Evolutionary conservation across 1,284 basidiomycete species (phyloP).

Genomic region (Austroboletus niveus): DNA sequence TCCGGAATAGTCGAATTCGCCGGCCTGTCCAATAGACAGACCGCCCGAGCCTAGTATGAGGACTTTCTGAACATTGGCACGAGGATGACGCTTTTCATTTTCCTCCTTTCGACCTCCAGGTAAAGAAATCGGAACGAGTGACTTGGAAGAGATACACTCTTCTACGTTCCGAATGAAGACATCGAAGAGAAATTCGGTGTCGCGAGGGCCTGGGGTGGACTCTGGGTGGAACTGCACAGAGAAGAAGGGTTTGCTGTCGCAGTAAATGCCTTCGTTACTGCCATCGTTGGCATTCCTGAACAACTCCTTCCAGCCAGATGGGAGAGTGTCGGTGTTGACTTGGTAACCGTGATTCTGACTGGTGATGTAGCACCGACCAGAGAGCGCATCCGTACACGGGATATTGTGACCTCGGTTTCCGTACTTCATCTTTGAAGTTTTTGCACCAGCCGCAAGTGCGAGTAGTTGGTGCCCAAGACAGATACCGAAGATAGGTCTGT

Average conservation of each 20-base stretch:
- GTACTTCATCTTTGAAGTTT: constrained; percentile 98
- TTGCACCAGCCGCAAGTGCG: constrained; percentile 91
- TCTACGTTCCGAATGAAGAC: constrained; percentile 91
- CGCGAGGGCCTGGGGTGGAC: constrained; percentile 95
- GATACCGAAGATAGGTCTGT: constrained; percentile 95
- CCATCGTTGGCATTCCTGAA: constrained; percentile 98
- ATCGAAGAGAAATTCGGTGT: constrained; percentile 99
- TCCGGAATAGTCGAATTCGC: constrained; percentile 99
- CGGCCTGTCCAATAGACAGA: constrained; percentile 96
- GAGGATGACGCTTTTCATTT: constrained; percentile 77
- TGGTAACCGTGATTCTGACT: constrained; percentile 99
- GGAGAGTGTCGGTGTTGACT: constrained; percentile 82
- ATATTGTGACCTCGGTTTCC: constrained; percentile 99
- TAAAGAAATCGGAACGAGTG: constrained; percentile 75
- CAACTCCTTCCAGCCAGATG: constrained; percentile 87
- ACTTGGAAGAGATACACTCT: constrained; percentile 71
- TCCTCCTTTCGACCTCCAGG: constrained; percentile 87
- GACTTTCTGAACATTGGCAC: constrained; percentile 86
- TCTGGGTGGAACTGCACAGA: constrained; percentile 99
- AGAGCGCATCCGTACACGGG: constrained; percentile 92
- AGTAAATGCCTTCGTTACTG: constrained; percentile 98
- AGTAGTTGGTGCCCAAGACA: constrained; percentile 98
- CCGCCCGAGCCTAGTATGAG: constrained; percentile 98
- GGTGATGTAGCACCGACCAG: constrained; percentile 97
- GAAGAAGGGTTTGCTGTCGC: constrained; percentile 89